These are phyloP conservation scores for Chlamydomonas reinhardtii DNA, from an alignment of 163 green algal genomes.

Conservation along the genomic window DNA sequence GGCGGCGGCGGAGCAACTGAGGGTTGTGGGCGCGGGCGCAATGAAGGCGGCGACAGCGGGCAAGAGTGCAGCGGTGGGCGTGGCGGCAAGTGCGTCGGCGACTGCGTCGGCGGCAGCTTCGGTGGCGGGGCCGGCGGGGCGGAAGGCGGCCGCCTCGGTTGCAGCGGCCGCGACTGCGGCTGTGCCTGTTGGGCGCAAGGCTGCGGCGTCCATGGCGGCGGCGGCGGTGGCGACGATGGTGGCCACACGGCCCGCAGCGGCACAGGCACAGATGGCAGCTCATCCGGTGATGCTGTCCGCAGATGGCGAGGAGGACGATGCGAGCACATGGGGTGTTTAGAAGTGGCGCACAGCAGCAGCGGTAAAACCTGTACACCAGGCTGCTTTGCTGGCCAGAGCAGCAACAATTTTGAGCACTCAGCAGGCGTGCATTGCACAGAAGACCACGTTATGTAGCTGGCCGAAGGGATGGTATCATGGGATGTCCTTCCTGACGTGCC, in stretches of 20 bases:
- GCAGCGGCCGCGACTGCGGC: neutral
- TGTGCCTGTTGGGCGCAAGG: neutral
- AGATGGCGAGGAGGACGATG: neutral
- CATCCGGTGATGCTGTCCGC: neutral
- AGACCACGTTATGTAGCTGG: neutral
- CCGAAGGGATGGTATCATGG: no score
- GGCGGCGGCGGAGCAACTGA: constrained; percentile 15
- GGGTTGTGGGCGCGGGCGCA: neutral
- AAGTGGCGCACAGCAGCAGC: no score
- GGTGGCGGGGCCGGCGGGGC: no score
- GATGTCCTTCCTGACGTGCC: no score
- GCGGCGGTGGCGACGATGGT: neutral
- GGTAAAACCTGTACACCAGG: no score
- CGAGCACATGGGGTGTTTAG: constrained; percentile 4
- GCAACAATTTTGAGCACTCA: neutral
- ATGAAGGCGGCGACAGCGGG: neutral
- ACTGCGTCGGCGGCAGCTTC: neutral
- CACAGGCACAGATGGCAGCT: no score
- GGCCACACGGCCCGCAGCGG: no score
- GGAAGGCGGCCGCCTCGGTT: neutral
- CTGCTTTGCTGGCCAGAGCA: no score
- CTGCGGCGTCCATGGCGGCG: neutral
- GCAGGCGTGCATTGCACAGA: neutral
- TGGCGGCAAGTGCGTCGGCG: neutral
- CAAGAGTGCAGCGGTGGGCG: neutral